Base-by-base conservation (phyloP, 2,329 filamentous ascomycete genomes). In the Eurotiales sp. region DNA sequence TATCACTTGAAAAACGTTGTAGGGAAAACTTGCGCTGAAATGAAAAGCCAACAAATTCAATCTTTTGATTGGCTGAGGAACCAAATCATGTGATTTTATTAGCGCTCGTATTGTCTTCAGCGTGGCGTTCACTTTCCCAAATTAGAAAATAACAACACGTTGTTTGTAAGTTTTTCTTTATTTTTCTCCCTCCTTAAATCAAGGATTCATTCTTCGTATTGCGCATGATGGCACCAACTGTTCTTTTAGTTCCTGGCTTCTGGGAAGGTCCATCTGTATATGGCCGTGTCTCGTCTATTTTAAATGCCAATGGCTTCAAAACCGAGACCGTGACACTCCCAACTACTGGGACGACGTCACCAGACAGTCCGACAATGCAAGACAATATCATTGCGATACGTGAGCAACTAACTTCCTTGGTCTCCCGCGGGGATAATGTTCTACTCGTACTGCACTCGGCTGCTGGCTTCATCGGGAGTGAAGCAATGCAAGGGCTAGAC, bases 401-500 rank as follows among this genome's bases (percentile, higher is more conserved):
- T 27, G 17, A 19, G 27, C 21, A 45, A n/a, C 22, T 45, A 15
- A 22, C 21, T 12, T 7, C 27, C 4, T 17, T 36, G 23, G 17
- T 40, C 15, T 8, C 7, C 8, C 15, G 15, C 15, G 46, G 23
- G 3, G 40, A 50, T 12, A 22, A 45, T 23, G 30, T 50, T 8
- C n/a, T 45, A 3, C 29, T 50, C 5, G 47, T 50, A 27, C 29
- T 45, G 30, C 48, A 50, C 22, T 50, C 32, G 12, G 41, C 48
- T 88, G 56, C 86, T 88, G 10, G 90, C 87, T 64, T 88, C 82
- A 27, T 95, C 79, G 7, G 89, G 88, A 3, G 90, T 84, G 59
- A 77, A 71, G 78, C 95, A 86, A 22, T 88, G 85, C 5, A 88
- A 90, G 4, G 90, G 91, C 71, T 95, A 90, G 2, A 90, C 88